Conservation (phyloP, 2,329 filamentous ascomycete species). For the Hawksworthiomyces lignivorus region DNA sequence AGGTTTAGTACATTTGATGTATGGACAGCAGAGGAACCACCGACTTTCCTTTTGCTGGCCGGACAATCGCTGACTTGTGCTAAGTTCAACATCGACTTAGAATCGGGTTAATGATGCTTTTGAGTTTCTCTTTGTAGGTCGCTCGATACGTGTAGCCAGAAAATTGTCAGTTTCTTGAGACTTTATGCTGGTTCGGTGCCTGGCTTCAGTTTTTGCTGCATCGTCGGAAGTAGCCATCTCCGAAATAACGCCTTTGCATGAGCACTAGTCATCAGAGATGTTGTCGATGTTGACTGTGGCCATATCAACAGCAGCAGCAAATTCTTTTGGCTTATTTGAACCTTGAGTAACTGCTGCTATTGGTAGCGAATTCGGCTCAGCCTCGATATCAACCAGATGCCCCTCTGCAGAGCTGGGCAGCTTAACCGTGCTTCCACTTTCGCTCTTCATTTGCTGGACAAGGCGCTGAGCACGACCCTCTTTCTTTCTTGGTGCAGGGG, state of each 20-base stretch:
- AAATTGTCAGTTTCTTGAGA: too few relatives aligned
- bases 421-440: conserved; percentile 20
- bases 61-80: too few relatives aligned
- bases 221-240: background rate
- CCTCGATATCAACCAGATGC: conserved; percentile 3
- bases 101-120: too few relatives aligned
- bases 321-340: too few relatives aligned
- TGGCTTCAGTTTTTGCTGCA: too few relatives aligned
- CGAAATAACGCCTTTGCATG: background rate
- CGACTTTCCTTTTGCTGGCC: too few relatives aligned
- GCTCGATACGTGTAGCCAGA: too few relatives aligned
- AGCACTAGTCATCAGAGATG: conserved; percentile 10
- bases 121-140: too few relatives aligned
- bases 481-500: conserved; percentile 46
- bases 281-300: background rate
- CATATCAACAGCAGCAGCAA: background rate
- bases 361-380: conserved; percentile 1
- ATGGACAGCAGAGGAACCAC: too few relatives aligned
- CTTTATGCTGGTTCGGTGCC: too few relatives aligned
- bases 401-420: conserved; percentile 8
- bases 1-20: too few relatives aligned
- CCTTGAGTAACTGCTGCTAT: background rate
- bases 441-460: conserved; percentile 42
- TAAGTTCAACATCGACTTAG: too few relatives aligned
- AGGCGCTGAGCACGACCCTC: conserved; percentile 47